Evolutionary conservation across 768 basidiomycete species (phyloP).

Genomic region (Royoungia palumana): DNA sequence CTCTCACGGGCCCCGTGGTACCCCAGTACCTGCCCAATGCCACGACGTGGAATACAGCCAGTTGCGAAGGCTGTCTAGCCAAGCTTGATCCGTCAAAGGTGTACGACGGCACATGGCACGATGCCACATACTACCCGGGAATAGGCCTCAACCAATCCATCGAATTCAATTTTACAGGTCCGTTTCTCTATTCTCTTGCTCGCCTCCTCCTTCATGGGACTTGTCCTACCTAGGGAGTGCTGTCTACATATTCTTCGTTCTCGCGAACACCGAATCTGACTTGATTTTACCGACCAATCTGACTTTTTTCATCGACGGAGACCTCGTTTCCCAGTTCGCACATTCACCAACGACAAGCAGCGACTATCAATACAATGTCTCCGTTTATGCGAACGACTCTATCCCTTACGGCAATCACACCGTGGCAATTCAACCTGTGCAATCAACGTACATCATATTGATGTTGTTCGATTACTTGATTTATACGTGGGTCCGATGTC

Average conservation of each 20-base stretch:
- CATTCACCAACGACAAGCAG: background rate
- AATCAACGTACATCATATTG: background rate
- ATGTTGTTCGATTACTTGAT: slow-evolving; percentile 18
- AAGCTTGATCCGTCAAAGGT: background rate
- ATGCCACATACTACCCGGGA: background rate
- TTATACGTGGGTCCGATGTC: slow-evolving; percentile 11
- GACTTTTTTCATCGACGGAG: slow-evolving; percentile 9
- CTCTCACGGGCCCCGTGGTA: slow-evolving; percentile 1
- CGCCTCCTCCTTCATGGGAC: background rate
- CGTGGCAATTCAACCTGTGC: slow-evolving; percentile 2
- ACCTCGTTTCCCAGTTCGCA: background rate
- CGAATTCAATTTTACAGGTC: slow-evolving; percentile 12
- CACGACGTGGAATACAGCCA: slow-evolving; percentile 4
- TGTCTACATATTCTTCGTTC: slow-evolving; percentile 16
- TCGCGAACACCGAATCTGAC: background rate
- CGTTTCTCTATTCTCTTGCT: background rate
- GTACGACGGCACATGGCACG: slow-evolving; percentile 21
- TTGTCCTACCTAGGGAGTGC: slow-evolving; percentile 7
- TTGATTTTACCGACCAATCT: slow-evolving; percentile 4
- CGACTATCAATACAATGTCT: slow-evolving; percentile 12
- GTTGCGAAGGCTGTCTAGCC: background rate
- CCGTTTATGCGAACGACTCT: slow-evolving; percentile 10
- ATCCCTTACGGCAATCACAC: background rate
- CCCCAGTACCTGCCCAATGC: slow-evolving; percentile 7
- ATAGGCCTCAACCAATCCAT: background rate